Conservation (phyloP, 2,329 filamentous ascomycete genomes). For the Chaetomiaceae sp. region DNA sequence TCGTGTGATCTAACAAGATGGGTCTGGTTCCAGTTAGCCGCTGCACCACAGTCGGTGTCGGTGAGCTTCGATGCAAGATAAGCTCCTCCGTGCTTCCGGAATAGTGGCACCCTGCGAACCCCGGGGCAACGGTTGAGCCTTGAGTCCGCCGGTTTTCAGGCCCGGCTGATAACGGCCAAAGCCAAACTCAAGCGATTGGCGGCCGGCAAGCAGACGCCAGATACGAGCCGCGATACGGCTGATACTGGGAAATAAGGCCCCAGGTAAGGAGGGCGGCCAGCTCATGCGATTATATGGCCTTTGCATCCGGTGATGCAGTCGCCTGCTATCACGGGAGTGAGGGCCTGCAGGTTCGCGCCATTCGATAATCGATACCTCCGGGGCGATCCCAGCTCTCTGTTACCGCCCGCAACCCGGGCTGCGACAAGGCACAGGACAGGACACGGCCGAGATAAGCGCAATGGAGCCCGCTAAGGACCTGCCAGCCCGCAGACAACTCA, state of each 20-base stretch:
- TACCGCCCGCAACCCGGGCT: too few species aligned
- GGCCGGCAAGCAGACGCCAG: constrained; percentile 14
- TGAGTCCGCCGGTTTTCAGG: constrained; percentile 6
- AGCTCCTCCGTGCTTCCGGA: constrained; percentile 6
- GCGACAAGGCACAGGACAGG: too few species aligned
- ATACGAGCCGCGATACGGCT: constrained; percentile 13
- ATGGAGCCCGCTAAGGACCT: too few species aligned
- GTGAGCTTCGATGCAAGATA: constrained; percentile 23
- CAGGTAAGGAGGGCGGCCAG: not conserved
- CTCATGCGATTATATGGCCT: constrained; percentile 15
- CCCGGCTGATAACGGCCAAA: constrained; percentile 24
- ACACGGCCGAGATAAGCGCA: too few species aligned
- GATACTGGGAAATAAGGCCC: not conserved
- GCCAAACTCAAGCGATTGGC: constrained; percentile 12
- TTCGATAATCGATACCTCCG: too few species aligned
- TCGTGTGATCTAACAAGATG: too few species aligned
- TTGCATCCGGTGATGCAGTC: too few species aligned
- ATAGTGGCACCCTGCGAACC: not conserved
- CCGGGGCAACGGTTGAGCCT: not conserved
- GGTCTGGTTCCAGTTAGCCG: constrained; percentile 10
- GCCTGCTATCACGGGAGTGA: too few species aligned
- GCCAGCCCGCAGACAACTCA: too few species aligned
- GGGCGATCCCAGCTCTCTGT: too few species aligned
- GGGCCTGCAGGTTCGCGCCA: too few species aligned
- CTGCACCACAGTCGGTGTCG: constrained; percentile 1